Base-by-base conservation (phyloP, 495 filamentous ascomycete genomes). In the Annulohypoxylon maeteangense region DNA sequence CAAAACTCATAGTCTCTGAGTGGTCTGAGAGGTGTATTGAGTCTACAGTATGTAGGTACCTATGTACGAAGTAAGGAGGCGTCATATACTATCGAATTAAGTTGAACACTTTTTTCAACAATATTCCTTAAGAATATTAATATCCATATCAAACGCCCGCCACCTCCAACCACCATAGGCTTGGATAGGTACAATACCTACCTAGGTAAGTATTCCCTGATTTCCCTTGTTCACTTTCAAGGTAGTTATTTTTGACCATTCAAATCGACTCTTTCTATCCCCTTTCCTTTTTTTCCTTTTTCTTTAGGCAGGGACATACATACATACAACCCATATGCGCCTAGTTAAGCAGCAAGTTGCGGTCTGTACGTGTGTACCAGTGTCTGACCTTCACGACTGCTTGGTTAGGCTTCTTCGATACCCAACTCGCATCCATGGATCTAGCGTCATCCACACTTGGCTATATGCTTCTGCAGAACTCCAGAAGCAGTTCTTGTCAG, bases 381-480 rank as follows among this genome's bases (percentile, higher is more conserved):
- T 65, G 38, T 70, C 67, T 65, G 27, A 61, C 54, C 60, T 44
- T 60, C 4, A 44, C 18, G 7, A 23, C 23, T 51, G 23, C 22
- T 51, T 29, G 42, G 68, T 67, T 71, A 63, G 68, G 68, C 62
- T 63, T 61, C 54, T 8, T 67, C 57, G 40, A 71, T 69, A 67
- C 58, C 62, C 63, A 67, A 71, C 63, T 62, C 31, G 38, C 29
- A 61, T 57, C 27, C 27, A 29, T 6, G 27, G 6, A 6, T 6
- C 34, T 63, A 59, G 57, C 25, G 31, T 22, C 54, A 48, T 31
- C 65, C 65, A 56, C 40, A 61, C 63, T 68, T 68, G 70, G 65
- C 70, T 68, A 48, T 42, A 57, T 56, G 38, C 55, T 40, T 68
- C 18, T 22, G 55, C 53, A 65, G 36, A 60, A 59, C 18, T 22